Base-by-base conservation (phyloP, 2,329 filamentous ascomycete genomes). In the Fusarium sp. region DNA sequence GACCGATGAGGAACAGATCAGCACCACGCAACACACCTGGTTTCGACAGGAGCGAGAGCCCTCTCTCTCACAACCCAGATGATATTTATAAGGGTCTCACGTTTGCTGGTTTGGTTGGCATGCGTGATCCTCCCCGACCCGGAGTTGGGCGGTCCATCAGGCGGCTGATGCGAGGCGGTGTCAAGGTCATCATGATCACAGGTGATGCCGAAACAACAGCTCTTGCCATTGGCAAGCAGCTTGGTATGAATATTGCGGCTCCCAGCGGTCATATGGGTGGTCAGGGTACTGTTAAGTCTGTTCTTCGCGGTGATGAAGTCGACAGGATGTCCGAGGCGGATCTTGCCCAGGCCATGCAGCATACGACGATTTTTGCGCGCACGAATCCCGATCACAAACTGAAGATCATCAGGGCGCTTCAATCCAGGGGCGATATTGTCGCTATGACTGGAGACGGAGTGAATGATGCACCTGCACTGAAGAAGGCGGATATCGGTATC, bases 381-480 rank as follows among this genome's bases (percentile, higher is more conserved):
- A 98, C 96, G 2, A 97, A 93, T 69, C 96, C 96, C 0, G 96
- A 99, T 68, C 96, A 99, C 82, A 99, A 99, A 82, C 88, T 99
- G 83, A 98, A 97, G 80, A 99, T 99, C 75, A 91, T 99, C 67
- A 86, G 88, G 60, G 96, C 96, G 0, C 87, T 99, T 25, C 96
- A 99, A 80, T 89, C 92, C 61, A 91, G 95, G 36, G 95, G 95
- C 29, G 94, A 98, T 79, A 96, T 99, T 58, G 96, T 99, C 49
- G 96, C 96, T 62, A 99, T 99, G 96, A 99, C 96, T 11, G 96
- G 96, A 6, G 96, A 99, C 74, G 96, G 96, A 53, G 96, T 99
- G 64, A 99, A 99, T 73, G 96, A 99, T 81, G 96, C 96, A 2
- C 96, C 96, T 4, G 96, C 96, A 5, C 82, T 99, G 72, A 99